Base-by-base conservation (phyloP, 1,139 yeast species). In the Pichia inconspicua region DNA sequence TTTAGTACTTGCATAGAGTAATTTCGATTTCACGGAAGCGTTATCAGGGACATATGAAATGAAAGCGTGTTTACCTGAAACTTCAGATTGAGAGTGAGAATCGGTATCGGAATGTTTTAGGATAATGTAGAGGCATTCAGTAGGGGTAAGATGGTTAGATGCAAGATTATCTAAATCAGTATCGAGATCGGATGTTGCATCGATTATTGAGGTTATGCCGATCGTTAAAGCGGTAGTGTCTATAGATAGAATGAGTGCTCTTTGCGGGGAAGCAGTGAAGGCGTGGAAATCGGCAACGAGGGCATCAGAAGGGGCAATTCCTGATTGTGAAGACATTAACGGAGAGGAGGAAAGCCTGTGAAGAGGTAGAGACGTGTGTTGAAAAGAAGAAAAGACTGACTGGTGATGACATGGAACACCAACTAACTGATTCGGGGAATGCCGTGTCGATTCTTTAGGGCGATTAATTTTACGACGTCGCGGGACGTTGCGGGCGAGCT, bases 1-100 rank as follows among this genome's bases (percentile, higher is more conserved):
- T 55, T 87, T 87, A 19, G 95, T 82, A 3, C 96, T 84, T 3
- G 98, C 97, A 65, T 90, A 94, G 48, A 92, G 73, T 97, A 92
- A 92, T 64, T 92, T 92, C 51, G 78, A 76, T 51, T 90, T 77
- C 35, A 92, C 90, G 8, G 83, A 81, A 12, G 97, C 89, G 44
- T 67, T 65, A 63, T 92, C 97, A 0, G 98, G 97, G 44, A 92
- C 92, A 68, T 75, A 90, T 40, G 94, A 80, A 43, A 89, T 75
- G 59, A 92, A 89, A 4, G 79, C 72, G 15, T 59, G 60, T 27
- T 56, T 54, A 2, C 14, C 22, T n/a, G 22, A 34, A 15, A 4
- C 37, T 34, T 15, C 22, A 15, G 19, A 17, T 17, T 17, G 19
- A 17, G 19, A 17, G 19, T 17, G 19, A 17, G 19, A 2, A 5